Evolutionary conservation across 2,329 filamentous ascomycete species (phyloP), one percentile per base, ranked within the genome.

Genomic region (Diaporthe vexans): DNA sequence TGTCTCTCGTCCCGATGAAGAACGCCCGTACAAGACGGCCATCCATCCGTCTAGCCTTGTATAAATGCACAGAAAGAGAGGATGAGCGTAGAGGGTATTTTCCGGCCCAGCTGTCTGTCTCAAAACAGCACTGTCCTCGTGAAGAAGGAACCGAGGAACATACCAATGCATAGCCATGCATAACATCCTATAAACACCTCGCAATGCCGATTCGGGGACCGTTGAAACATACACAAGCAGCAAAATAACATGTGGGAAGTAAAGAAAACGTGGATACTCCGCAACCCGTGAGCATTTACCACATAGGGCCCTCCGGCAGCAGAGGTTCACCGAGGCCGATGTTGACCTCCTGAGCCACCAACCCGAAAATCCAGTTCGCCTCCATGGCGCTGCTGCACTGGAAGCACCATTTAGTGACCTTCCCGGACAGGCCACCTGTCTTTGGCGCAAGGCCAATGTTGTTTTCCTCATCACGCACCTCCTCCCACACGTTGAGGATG

Each of bases 401-500:
- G 82, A 91, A 91, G 77, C 90, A 91, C 90, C 90, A 91, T 82
- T 91, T 91, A 78, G 87, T 90, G 73, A 91, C 88, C 75, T 85
- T 88, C 29, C 90, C 89, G 11, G 85, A 85, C 8, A 88, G 85
- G 33, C 85, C 85, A 9, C 89, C 89, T 29, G 84, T 87, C 68
- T 86, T 85, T 3, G 89, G 88, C 56, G 84, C 89, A 24, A 85
- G 82, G 35, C 89, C 89, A 15, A 87, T 85, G 54, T 88, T 86
- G 33, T 90, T 90, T 33, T 90, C 87, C 76, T 90, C 90, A 76
- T 92, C 90, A 65, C 91, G 91, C 78, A 93, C 85, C 77, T 94
- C 92, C 81, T 97, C 94, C 91, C 95, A 97, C 48, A 98, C 93
- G 77, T 94, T 95, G 73, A 97, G 92, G 1, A 97, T 94, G 79